These are phyloP conservation scores for Ricinus communis DNA, from an alignment of 345 rosid genomes.

Conservation along the genomic window DNA sequence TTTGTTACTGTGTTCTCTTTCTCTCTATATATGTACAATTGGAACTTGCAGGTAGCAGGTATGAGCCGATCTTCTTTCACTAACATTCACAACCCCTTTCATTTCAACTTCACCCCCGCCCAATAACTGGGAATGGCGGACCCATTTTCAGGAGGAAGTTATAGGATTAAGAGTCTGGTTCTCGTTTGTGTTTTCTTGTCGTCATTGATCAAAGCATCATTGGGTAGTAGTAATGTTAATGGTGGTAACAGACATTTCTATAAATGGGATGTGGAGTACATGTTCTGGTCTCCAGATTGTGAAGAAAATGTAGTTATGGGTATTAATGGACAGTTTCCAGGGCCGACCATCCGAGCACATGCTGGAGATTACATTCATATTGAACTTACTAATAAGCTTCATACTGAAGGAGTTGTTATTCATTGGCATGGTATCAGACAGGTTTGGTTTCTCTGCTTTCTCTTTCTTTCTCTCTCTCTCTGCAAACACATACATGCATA, in stretches of 20 bases:
- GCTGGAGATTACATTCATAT: conserved; percentile 65
- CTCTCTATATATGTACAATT: no score
- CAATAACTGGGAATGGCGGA: no score
- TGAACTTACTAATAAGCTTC: conserved; percentile 60
- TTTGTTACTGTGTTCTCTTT: no score
- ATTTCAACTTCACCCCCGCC: no score
- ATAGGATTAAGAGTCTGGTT: neutral
- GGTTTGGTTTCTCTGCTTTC: no score
- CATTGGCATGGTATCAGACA: conserved; percentile 98
- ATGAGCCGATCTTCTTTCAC: no score
- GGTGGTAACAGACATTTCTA: neutral
- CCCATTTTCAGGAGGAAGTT: no score
- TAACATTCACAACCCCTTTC: no score
- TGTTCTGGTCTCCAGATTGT: conserved; percentile 70
- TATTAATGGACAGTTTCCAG: conserved; percentile 83
- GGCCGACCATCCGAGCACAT: conserved; percentile 65
- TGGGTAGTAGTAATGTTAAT: no score
- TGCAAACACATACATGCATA: no score
- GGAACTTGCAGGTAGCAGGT: no score
- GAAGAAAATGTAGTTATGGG: conserved; percentile 58
- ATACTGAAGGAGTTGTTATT: conserved; percentile 77
- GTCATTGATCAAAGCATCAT: neutral
- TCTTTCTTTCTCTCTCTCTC: neutral
- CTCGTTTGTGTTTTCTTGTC: neutral
- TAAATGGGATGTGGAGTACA: conserved; percentile 67